These are phyloP conservation scores for Tuber indicum DNA, from an alignment of 495 filamentous ascomycete genomes.

Conservation along the genomic window DNA sequence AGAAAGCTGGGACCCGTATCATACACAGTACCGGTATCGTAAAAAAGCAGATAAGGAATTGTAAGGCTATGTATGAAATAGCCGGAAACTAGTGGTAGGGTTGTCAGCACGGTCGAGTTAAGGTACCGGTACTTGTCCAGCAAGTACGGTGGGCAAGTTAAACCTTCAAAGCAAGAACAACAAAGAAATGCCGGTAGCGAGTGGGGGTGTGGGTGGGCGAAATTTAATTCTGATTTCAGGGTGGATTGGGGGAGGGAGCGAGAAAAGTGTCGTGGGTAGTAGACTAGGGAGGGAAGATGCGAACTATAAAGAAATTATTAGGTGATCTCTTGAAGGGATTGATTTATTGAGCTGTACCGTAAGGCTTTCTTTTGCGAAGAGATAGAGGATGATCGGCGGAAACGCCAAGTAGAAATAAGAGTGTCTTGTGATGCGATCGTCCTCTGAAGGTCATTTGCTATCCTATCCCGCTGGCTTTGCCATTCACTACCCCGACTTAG, in stretches of 20 bases:
- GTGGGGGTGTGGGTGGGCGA: not conserved
- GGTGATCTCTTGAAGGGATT: not conserved
- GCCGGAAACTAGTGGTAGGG: not conserved
- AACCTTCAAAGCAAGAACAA: not conserved
- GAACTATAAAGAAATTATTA: conserved; percentile 1
- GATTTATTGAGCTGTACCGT: not conserved
- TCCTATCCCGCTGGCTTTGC: not conserved
- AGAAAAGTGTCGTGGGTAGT: not conserved
- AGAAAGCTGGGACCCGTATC: not conserved
- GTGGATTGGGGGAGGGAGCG: not conserved
- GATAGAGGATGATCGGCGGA: not conserved
- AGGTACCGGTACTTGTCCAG: not conserved
- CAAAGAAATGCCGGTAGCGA: not conserved
- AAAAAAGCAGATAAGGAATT: not conserved
- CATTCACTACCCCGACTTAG: not conserved
- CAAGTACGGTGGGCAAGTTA: not conserved
- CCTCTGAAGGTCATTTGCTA: not conserved
- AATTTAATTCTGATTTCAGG: not conserved
- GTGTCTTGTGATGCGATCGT: not conserved
- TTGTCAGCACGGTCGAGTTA: not conserved
- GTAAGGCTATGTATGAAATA: not conserved
- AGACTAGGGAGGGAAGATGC: not conserved
- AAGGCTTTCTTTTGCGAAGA: not conserved
- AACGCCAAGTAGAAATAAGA: not conserved
- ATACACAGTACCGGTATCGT: not conserved